Base-by-base conservation (phyloP, 768 basidiomycete genomes). In the Rhodotorula taiwanensis region DNA sequence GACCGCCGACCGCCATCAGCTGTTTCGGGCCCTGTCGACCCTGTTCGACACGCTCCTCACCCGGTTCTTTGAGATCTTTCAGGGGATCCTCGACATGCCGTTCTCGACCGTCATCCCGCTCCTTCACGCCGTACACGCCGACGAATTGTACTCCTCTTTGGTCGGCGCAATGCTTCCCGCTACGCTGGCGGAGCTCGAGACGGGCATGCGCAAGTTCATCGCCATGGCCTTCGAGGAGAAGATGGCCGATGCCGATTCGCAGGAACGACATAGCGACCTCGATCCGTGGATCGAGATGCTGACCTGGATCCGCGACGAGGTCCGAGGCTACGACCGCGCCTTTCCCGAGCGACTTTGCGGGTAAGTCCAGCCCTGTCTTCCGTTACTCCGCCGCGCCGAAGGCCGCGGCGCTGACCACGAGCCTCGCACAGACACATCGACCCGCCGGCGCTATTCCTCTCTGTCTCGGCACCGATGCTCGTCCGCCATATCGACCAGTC, bases 1-100 rank as follows among this genome's bases (percentile, higher is more conserved):
- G 4, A 78, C 77, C 25, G 81, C 82, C 67, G 94, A 99, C 72
- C 67, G 70, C 18, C 39, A 53, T 31, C 60, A 57, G 42, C 58
- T 73, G n/a, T 68, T 72, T 47, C 54, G 55, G 30, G 58, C 58
- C 14, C 51, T 87, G 67, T 86, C 83, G 62, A 77, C 80, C 42
- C 80, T 93, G 34, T 91, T 91, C 79, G 91, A 86, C 74, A 82
- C 88, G 60, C 91, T 94, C 78, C 81, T 95, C 23, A 86, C 88
- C 14, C 82, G 81, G 5, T 79, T 94, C 21, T 94, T 91, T 74
- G 89, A 92, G 71, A 77, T 84, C 25, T 85, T 92, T 80, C 88
- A 93, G 63, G 74, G 80, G 25, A 74, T 92, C 42, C 86, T 88
- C 33, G 81, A 82, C 50, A 76, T 91, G 72, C 91, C 89, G 73